A percentile compares a stretch with the other conserved stretches of the same genome.
Evolutionary conservation across 352 stramenopile genomes (phyloP).

Genomic region (Phytophthora fragariae): DNA sequence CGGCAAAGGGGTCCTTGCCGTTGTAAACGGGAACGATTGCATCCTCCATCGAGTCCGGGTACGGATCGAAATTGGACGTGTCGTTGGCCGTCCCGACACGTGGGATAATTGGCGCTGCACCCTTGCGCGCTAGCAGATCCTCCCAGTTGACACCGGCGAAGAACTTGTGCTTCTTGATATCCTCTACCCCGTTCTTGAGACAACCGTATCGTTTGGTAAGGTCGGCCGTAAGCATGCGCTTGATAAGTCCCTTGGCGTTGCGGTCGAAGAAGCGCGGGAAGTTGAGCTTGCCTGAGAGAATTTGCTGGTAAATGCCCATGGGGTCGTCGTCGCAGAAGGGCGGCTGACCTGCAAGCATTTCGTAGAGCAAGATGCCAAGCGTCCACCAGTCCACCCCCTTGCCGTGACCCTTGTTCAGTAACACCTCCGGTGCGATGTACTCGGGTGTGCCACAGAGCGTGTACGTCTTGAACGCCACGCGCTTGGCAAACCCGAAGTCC

Average conservation of each 20-base stretch:
- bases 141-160: constrained; percentile 94
- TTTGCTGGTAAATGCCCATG: constrained; percentile 97
- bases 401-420: constrained; percentile 90
- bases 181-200: constrained; percentile 94
- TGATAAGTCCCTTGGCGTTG: constrained; percentile 96
- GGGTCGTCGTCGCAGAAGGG: constrained; percentile 97
- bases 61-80: constrained; percentile 98
- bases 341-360: constrained; percentile 97
- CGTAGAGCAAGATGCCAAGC: constrained; percentile 96
- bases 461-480: constrained; percentile 95
- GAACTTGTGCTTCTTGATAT: constrained; percentile 98
- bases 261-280: constrained; percentile 96
- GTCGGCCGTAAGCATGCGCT: constrained; percentile 95
- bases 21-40: constrained; percentile 93
- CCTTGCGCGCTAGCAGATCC: constrained; percentile 88
- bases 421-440: constrained; percentile 93
- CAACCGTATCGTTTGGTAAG: constrained; percentile 97
- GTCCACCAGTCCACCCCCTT: constrained; percentile 97
- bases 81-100: constrained; percentile 92
- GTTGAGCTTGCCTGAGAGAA: constrained; percentile 94
- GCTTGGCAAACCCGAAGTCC: constrained; percentile 95
- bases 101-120: constrained; percentile 94
- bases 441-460: constrained; percentile 94
- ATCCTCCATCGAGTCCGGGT: constrained; percentile 94
- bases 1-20: constrained; percentile 92